Evolutionary conservation across 2,329 filamentous ascomycete species (phyloP).

Genomic region (Parastagonospora avenae): DNA sequence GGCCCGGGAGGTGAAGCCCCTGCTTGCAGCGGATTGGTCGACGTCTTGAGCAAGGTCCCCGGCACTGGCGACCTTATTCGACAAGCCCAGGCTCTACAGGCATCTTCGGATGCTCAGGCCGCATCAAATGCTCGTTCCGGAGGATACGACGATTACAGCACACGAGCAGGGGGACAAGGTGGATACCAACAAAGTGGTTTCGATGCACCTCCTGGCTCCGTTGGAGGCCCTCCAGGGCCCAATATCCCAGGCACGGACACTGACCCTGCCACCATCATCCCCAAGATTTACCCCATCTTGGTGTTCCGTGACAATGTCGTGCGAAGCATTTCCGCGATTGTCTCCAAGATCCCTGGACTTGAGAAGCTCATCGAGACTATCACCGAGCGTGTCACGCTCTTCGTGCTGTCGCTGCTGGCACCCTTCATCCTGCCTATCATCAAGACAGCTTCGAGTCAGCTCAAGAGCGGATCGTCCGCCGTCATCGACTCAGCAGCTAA

Average conservation of each 20-base stretch:
- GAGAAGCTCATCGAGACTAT: slow-evolving; percentile 92
- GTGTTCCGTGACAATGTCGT: slow-evolving; percentile 94
- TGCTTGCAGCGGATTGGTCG: slow-evolving; percentile 60
- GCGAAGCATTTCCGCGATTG: slow-evolving; percentile 79
- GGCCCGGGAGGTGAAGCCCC: slow-evolving; percentile 39
- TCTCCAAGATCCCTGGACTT: slow-evolving; percentile 90
- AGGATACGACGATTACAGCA: slow-evolving; percentile 49
- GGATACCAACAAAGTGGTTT: slow-evolving; percentile 39
- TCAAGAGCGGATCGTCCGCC: slow-evolving; percentile 83
- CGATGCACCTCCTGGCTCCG: slow-evolving; percentile 51
- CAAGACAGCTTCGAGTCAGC: slow-evolving; percentile 77
- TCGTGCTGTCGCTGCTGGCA: slow-evolving; percentile 86
- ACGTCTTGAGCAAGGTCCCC: slow-evolving; percentile 77
- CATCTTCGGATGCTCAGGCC: slow-evolving; percentile 55
- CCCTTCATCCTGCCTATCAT: slow-evolving; percentile 94
- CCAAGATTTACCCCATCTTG: slow-evolving; percentile 90
- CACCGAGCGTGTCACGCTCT: slow-evolving; percentile 88
- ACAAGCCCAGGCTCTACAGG: slow-evolving; percentile 54
- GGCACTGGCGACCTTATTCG: slow-evolving; percentile 54
- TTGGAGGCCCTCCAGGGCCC: slow-evolving; percentile 51
- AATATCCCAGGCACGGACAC: slow-evolving; percentile 79
- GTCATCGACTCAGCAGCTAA: slow-evolving; percentile 61
- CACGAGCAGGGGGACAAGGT: slow-evolving; percentile 51
- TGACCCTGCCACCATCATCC: slow-evolving; percentile 59
- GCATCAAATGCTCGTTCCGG: slow-evolving; percentile 50